Base-by-base conservation (phyloP, 768 basidiomycete genomes). In the Auriscalpium orientale region DNA sequence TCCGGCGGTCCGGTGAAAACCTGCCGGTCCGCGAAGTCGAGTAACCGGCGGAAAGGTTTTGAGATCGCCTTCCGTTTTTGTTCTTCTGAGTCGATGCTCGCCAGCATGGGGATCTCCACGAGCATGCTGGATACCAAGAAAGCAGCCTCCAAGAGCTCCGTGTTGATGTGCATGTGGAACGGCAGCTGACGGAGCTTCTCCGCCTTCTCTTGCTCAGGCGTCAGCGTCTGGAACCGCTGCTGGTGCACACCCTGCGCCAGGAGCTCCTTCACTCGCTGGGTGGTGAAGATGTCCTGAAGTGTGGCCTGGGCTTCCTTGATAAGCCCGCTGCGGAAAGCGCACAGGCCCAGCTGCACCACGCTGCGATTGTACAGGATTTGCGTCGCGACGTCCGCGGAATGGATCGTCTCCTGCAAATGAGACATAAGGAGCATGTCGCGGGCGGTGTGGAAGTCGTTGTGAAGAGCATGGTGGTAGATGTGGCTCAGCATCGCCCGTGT, bases 121-220 rank as follows among this genome's bases (percentile, higher is more conserved):
- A 99, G 80, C 97, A 99, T 99, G 74, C 95, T 98, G 15, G 92
- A 95, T 16, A 97, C 94, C 45, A 99, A 79, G 78, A 98, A 99
- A 1, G 93, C 97, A 18, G 95, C 95, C 71, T 98, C 97, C 54
- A 98, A 77, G 9, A 99, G 78, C 71, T 98, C 97, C 13, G 97
- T 92, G 75, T 98, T 99, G 73, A 98, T 94, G 72, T 99, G 97
- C 89, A 98, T 90, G 71, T 99, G 97, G 86, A 98, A 99, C 33
- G 97, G 97, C 21, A 99, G 79, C 64, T 98, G 92, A 36, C 97
- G 83, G 62, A 93, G 87, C 62, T 94, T 91, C 70, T 99, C 97
- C 3, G 94, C 85, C 67, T 94, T 90, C 70, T 99, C 97, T 72
- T 99, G 97, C 70, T 99, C 97, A 1, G 92, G 92, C 12, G 88